phyloP scores from a whole-genome alignment of 2,329 filamentous ascomycete genomes.

The Apiospora kogelbergensis region DNA sequence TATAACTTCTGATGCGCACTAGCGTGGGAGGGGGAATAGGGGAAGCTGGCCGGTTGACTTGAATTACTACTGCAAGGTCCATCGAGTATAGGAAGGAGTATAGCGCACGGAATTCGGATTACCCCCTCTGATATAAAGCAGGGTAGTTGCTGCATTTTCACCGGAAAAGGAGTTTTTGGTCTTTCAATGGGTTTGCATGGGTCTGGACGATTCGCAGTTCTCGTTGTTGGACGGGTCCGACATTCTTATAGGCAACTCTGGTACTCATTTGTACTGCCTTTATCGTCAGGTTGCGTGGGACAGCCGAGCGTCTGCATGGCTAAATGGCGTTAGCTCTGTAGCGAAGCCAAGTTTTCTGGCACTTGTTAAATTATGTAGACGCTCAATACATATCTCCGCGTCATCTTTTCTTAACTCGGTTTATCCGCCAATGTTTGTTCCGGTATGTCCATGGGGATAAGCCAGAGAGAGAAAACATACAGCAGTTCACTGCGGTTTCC shows the following conservation, averaged over 20 bases:
- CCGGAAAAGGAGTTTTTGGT: neutral
- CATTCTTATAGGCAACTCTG: neutral
- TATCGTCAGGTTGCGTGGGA: neutral
- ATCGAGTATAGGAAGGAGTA: neutral
- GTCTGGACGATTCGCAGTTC: neutral
- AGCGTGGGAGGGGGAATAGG: neutral
- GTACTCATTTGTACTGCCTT: neutral
- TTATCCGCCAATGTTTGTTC: neutral
- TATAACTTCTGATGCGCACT: slow-evolving; percentile 59
- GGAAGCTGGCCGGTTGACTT: neutral
- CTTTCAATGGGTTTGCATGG: neutral
- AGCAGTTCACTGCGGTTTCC: neutral
- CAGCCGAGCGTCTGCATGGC: neutral
- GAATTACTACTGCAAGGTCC: neutral
- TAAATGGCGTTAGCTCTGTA: neutral
- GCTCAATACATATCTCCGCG: neutral
- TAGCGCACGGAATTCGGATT: neutral
- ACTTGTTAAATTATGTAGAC: neutral
- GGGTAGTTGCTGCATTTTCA: neutral
- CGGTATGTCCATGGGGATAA: neutral
- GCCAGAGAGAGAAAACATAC: neutral
- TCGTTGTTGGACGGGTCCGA: neutral
- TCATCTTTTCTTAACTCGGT: neutral
- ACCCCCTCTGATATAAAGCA: neutral
- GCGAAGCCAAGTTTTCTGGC: neutral